These are phyloP conservation scores for Blastomyces emzantsi DNA, from an alignment of 2,329 filamentous ascomycete species.

Conservation along the genomic window DNA sequence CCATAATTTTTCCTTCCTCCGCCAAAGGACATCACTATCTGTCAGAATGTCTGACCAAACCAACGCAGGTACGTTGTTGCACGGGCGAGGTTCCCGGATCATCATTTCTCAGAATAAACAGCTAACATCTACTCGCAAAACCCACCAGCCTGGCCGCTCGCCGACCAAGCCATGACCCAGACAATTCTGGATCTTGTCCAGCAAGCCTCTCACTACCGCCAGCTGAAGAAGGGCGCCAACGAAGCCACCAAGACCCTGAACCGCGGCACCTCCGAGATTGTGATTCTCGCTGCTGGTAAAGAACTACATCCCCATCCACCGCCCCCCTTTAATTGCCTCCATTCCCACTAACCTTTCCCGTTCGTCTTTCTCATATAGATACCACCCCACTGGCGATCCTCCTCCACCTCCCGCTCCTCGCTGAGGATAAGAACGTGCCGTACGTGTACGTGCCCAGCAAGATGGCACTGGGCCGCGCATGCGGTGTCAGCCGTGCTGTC, in stretches of 20 bases:
- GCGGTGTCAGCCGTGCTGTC: slow-evolving; percentile 78
- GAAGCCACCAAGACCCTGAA: slow-evolving; percentile 82
- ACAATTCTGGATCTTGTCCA: slow-evolving; percentile 77
- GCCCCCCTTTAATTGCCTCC: background rate
- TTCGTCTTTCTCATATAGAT: slow-evolving; percentile 42
- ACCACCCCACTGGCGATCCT: slow-evolving; percentile 80
- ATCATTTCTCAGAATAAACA: background rate
- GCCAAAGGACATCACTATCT: background rate
- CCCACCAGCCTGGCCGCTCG: slow-evolving; percentile 56
- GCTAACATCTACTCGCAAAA: slow-evolving; percentile 9
- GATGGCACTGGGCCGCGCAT: slow-evolving; percentile 79
- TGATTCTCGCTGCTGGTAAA: slow-evolving; percentile 63
- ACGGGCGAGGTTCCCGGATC: background rate
- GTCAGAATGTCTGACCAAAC: slow-evolving; percentile 7
- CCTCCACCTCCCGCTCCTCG: slow-evolving; percentile 78
- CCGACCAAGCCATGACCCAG: slow-evolving; percentile 65
- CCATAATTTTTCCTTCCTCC: background rate
- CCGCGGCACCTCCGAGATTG: slow-evolving; percentile 80
- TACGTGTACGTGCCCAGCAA: slow-evolving; percentile 68
- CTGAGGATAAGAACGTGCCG: slow-evolving; percentile 65
- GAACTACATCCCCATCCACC: background rate
- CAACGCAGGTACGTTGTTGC: background rate
- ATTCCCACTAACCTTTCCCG: background rate
- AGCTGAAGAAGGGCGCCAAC: slow-evolving; percentile 86
- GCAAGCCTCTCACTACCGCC: slow-evolving; percentile 53